phyloP scores from a whole-genome alignment of 805 yeast genomes.

The Jamesozyma rosinii region DNA sequence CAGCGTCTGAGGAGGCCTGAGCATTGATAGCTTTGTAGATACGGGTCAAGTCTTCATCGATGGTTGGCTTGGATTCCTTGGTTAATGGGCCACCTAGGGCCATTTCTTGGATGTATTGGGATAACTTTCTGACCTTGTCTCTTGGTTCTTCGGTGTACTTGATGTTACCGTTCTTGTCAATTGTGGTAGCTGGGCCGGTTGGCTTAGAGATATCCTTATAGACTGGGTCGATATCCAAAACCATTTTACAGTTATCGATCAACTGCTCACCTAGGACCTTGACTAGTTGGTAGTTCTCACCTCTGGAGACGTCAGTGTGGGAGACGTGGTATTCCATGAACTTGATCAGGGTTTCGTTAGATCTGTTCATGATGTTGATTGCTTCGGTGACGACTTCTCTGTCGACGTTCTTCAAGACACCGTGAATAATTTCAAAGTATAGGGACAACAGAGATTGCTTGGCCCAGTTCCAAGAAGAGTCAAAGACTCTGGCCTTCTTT shows the following conservation, averaged over 20 bases:
- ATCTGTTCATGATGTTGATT: conserved; percentile 94
- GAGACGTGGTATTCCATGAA: conserved; percentile 81
- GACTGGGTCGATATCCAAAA: conserved; percentile 70
- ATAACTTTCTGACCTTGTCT: conserved; percentile 85
- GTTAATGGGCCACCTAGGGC: conserved; percentile 88
- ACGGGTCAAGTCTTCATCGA: conserved; percentile 75
- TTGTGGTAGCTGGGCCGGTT: conserved; percentile 86
- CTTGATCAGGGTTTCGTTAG: conserved; percentile 85
- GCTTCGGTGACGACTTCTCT: conserved; percentile 95
- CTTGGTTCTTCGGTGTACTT: conserved; percentile 77
- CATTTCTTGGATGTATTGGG: conserved; percentile 93
- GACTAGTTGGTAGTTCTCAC: conserved; percentile 88
- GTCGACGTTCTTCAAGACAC: conserved; percentile 81
- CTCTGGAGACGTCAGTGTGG: conserved; percentile 63
- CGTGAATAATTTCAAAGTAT: conserved; percentile 94
- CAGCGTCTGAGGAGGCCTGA: conserved; percentile 42
- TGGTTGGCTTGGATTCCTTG: conserved; percentile 55
- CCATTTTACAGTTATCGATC: conserved; percentile 91
- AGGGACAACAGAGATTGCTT: conserved; percentile 90
- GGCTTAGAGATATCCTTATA: conserved; percentile 92
- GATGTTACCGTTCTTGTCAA: conserved; percentile 82
- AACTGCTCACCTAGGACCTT: conserved; percentile 85
- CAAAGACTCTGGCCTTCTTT: conserved; percentile 90
- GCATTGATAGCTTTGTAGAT: conserved; percentile 74
- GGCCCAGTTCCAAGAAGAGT: conserved; percentile 99